Conservation (phyloP, 148 eudicot species). For the Camellia lanceoleosa region DNA sequence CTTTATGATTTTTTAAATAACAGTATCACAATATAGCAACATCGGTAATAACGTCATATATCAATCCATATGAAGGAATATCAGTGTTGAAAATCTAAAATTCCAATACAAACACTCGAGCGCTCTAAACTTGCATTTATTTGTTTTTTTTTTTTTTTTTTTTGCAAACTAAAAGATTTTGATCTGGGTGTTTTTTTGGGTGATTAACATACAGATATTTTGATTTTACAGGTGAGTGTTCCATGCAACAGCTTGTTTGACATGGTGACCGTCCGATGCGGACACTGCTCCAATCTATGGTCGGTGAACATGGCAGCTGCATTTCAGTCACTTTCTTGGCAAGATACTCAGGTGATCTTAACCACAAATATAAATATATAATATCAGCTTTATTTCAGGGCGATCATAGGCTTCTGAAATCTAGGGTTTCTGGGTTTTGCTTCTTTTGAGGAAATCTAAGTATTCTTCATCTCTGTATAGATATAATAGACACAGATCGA, state of each 20-base stretch:
- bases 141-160: too few species aligned
- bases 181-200: background rate
- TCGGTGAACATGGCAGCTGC: slow-evolving; percentile 90
- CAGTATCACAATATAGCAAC: too few species aligned
- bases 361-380: background rate
- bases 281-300: slow-evolving; percentile 87
- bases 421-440: slow-evolving; percentile 32
- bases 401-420: slow-evolving; percentile 25
- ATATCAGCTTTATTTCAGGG: slow-evolving; percentile 26
- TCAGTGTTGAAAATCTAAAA: too few species aligned
- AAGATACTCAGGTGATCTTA: slow-evolving; percentile 31
- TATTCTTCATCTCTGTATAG: background rate
- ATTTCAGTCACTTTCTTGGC: slow-evolving; percentile 48
- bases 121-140: background rate
- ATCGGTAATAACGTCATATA: too few species aligned
- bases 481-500: slow-evolving; percentile 16
- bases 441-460: slow-evolving; percentile 35
- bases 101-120: too few species aligned
- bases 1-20: too few species aligned
- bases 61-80: too few species aligned
- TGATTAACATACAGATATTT: background rate
- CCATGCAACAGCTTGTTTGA: slow-evolving; percentile 75
- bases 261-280: slow-evolving; percentile 86
- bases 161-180: background rate
- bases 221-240: slow-evolving; percentile 69